Base-by-base conservation (phyloP, 2,329 filamentous ascomycete species). In the Rutstroemia sp. region DNA sequence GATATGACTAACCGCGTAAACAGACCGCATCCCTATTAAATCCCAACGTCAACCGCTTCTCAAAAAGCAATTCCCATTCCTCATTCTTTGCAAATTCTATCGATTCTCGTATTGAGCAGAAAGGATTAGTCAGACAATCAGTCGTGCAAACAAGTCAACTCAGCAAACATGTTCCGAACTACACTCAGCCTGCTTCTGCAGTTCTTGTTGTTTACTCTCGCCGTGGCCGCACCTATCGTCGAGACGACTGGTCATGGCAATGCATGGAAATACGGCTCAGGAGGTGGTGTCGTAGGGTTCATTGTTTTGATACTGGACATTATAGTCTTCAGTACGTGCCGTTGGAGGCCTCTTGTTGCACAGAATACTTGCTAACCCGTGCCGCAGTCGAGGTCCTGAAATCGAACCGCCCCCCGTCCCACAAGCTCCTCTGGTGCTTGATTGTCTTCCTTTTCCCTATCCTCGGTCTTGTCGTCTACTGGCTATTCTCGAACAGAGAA, bases 381-480 rank as follows among this genome's bases (percentile, higher is more conserved):
- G 2, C 16, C n/a, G 19, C 61, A 86, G 82, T 85, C 63, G 83
- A 86, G 71, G 78, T 86, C 61, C 71, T 86, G 57, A 80, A 85
- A 70, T 85, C 82, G 42, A 83, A 79, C 70, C 81, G 82, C 58
- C 76, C 81, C 4, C 71, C 77, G 19, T 68, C 72, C 19, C 73
- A 77, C 70, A 86, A 86, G 73, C 68, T 86, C 3, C 71, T 85
- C 30, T 86, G 83, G 83, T 79, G 75, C 49, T 72, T 85, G 0
- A 72, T 83, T 45, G 80, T 86, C 65, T 85, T 86, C 73, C 70
- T 86, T 60, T 85, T 86, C 72, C 83, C 83, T 4, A 72, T 86
- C 49, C 67, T 80, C 62, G 83, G 83, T 58, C 74, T 84, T 69
- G 70, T 84, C 64, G 71, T 85, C 69, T 86, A 86, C 72, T 86